Percentiles rank a stretch among this genome's conserved stretches.
Evolutionary conservation across 805 yeast genomes (phyloP).

Genomic region (Teunomyces atbi): DNA sequence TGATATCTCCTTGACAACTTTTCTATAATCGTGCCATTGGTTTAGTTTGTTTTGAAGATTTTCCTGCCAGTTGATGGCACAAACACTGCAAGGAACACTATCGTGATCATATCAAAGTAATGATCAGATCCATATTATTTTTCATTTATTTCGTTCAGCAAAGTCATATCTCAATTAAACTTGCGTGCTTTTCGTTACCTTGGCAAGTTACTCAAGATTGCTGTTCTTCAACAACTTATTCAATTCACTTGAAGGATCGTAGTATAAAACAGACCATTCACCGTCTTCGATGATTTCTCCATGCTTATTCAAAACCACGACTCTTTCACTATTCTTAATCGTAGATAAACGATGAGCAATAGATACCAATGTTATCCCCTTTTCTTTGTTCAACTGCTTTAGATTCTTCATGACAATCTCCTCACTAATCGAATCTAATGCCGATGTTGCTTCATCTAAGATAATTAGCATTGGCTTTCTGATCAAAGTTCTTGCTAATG

Average conservation of each 20-base stretch:
- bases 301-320: slow-evolving; percentile 59
- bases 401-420: slow-evolving; percentile 78
- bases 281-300: slow-evolving; percentile 71
- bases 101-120: no score
- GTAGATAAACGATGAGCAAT: slow-evolving; percentile 92
- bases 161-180: no score
- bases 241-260: slow-evolving; percentile 30
- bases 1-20: no score
- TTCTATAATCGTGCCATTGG: no score
- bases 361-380: slow-evolving; percentile 69
- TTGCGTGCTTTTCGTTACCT: no score
- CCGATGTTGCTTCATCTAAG: slow-evolving; percentile 93
- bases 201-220: slow-evolving; percentile 3
- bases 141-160: no score
- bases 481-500: slow-evolving; percentile 83
- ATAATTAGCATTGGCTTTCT: slow-evolving; percentile 77
- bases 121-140: no score
- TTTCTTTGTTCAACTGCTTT: slow-evolving; percentile 49
- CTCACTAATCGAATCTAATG: slow-evolving; percentile 86
- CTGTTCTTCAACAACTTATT: slow-evolving; percentile 33
- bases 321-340: slow-evolving; percentile 75
- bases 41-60: no score
- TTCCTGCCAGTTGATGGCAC: no score
- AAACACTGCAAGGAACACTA: no score
- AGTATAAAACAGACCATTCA: slow-evolving; percentile 23